Evolutionary conservation across 306 rosid genomes (phyloP), one percentile per base, ranked within the genome.

Genomic region (Quercus gilva): DNA sequence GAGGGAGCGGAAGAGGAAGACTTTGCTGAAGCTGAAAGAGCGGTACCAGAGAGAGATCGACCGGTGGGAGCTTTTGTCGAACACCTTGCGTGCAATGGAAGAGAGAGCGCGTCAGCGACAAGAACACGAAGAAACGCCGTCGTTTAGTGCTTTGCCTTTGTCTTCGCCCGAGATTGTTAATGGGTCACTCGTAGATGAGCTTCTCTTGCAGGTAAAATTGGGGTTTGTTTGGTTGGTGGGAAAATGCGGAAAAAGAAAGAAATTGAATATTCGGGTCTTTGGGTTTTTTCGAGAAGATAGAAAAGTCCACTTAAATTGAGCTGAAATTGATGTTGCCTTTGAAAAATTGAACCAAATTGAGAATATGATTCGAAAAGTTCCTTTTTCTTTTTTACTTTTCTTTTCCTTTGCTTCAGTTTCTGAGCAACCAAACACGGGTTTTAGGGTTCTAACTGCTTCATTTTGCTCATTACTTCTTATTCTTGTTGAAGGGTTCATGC

Each of bases 1-100:
- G 23, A 75, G 88, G 83, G 85, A 86, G 67, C 82, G 94, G 26
- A 91, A 86, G 92, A 88, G 77, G 82, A 76, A 51, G 13, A 85
- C 89, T 4, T 88, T 92, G 13, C 26, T 85, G 53, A 92, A 87
- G 86, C 90, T 91, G 18, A 89, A 83, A 69, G 69, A 59, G 0
- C 85, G 74, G 86, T 84, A 91, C 85, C 81, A 83, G 71, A 74
- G 72, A 7, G 97, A 92, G 86, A 86, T 92, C 68, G 78, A 81
- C 45, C 89, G 78, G 41, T 92, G 97, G 97, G 91, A 91, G 20
- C 65, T 80, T 4, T 71, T 92, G 74, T 86, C 91, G 78, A 88
- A 69, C 82, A 78, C 83, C 76, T 82, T 91, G 86, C 61, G 83
- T 3, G 69, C 84, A 55, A 79, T 88, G 85, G 92, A 89, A 75